Base-by-base conservation (phyloP, 106 monocot species). In the Dioscorea alata region DNA sequence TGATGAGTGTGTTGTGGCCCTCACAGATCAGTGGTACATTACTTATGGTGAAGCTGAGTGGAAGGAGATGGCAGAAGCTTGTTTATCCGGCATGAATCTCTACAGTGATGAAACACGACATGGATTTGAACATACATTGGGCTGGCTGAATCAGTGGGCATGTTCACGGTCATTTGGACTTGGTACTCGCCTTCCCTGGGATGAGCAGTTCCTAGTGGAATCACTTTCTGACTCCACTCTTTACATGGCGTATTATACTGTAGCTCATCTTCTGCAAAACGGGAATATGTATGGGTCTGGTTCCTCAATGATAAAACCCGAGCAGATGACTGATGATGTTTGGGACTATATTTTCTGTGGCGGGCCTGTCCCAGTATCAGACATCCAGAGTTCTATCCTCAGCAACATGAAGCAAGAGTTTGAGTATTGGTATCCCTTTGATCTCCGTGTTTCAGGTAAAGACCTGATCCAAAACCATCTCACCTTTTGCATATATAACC, bases 121-220 rank as follows among this genome's bases (percentile, higher is more conserved):
- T 79, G 88, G 83, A 13, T 94, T 94, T 65, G 91, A 83, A 67
- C 90, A 94, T 65, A 94, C 94, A 23, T 48, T 94, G 70, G 71
- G 88, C 68, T 94, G 94, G 94, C 67, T 94, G 70, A 94, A 91
- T 76, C 94, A 94, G 75, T 94, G 94, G 94, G 94, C 94, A n/a
- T 94, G 94, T 62, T 94, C 94, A 19, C 77, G 94, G 14, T 94
- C 94, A 48, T 94, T 91, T 77, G 94, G 94, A n/a, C 88, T 94
- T 50, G 94, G 94, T 35, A 94, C 94, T 52, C 80, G 77, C 21
- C 75, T 94, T 73, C 94, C 94, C 4, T 94, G 94, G 94, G 94
- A 94, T 48, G 88, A 88, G 52, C 81, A 94, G 16, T 94, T 91
- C 68, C 78, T 94, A 50, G 94, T 94, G 0, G 94, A 94, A 69